Base-by-base conservation (phyloP, 805 yeast genomes). In the Wickerhamiella alocasiicola region DNA sequence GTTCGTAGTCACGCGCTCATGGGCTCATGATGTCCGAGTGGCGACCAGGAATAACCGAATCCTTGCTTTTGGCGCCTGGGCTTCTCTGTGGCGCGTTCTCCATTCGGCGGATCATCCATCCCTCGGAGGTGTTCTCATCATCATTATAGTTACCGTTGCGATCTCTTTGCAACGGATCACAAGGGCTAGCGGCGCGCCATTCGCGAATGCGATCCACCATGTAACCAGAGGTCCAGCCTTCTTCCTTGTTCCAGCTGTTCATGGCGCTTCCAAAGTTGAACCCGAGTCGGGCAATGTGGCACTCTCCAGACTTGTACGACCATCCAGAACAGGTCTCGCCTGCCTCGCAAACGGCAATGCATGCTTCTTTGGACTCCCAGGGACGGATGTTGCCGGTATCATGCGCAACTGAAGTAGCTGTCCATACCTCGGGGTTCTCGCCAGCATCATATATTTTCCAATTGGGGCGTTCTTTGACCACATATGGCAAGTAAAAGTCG, bases 401-500 rank as follows among this genome's bases (percentile, higher is more conserved):
- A 11, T 23, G 24, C 11, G 13, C 19, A 23, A 5, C 13, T n/a
- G n/a, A n/a, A n/a, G 34, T 7, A n/a, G 23, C 34, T 13, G 24
- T 12, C 29, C 12, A 26, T 19, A 19, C 19, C 21, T 37, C 31
- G 15, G 26, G 25, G 29, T 16, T 20, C 13, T 20, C 29, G 16
- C 46, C 13, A 11, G 26, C 36, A n/a, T 32, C 36, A 6, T 18
- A 53, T 28, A 17, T n/a, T 7, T 23, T 52, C 63, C 63, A 59
- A 24, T 44, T 46, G n/a, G 32, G 41, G 11, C 49, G 44, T 26
- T 46, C 54, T 9, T 27, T 37, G 3, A 41, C 42, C 15, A 59
- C 37, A 26, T 54, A 49, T 5, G 62, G 64, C 44, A 54, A 38
- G 25, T 50, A 42, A 36, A 57, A 58, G 42, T 55, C 55, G n/a